phyloP scores from a whole-genome alignment of 1,139 yeast species.

The Pichia sorboxylosa region DNA sequence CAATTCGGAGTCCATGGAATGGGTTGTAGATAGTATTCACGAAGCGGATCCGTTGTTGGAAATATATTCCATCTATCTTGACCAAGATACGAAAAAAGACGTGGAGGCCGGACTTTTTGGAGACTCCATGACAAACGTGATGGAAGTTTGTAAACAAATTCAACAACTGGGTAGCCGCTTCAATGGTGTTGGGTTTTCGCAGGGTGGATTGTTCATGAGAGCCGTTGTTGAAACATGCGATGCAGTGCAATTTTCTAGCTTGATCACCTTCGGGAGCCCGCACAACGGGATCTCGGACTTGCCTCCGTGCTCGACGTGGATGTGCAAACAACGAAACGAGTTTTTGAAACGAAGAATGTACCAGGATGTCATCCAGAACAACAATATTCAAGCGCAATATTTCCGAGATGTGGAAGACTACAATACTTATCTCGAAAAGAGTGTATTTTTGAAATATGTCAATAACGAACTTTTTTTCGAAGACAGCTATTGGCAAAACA shows the following conservation, averaged over 20 bases:
- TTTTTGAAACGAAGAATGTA: constrained; percentile 53
- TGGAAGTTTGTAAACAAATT: constrained; percentile 25
- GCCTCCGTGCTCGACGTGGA: constrained; percentile 56
- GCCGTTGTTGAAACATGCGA: constrained; percentile 49
- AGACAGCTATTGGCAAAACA: constrained; percentile 29
- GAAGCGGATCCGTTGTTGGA: constrained; percentile 38
- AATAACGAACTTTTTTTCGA: constrained; percentile 44
- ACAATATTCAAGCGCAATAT: constrained; percentile 64
- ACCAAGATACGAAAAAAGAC: constrained; percentile 40
- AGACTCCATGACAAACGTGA: constrained; percentile 38
- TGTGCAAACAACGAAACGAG: constrained; percentile 47
- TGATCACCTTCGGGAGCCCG: constrained; percentile 73
- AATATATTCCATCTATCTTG: constrained; percentile 43
- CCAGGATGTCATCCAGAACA: constrained; percentile 43
- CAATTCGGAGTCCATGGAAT: constrained; percentile 47
- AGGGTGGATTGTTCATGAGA: constrained; percentile 67
- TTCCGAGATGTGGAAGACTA: constrained; percentile 40
- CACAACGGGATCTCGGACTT: constrained; percentile 68
- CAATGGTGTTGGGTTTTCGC: constrained; percentile 72
- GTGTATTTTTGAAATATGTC: constrained; percentile 39
- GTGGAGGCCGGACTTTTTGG: constrained; percentile 49
- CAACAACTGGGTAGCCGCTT: constrained; percentile 35
- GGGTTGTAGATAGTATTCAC: constrained; percentile 33
- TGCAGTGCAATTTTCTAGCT: constrained; percentile 35
- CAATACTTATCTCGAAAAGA: constrained; percentile 19